These are phyloP conservation scores for Jimgerdemannia lactiflua DNA, from an alignment of 192 early-diverging fungal species.

Conservation along the genomic window DNA sequence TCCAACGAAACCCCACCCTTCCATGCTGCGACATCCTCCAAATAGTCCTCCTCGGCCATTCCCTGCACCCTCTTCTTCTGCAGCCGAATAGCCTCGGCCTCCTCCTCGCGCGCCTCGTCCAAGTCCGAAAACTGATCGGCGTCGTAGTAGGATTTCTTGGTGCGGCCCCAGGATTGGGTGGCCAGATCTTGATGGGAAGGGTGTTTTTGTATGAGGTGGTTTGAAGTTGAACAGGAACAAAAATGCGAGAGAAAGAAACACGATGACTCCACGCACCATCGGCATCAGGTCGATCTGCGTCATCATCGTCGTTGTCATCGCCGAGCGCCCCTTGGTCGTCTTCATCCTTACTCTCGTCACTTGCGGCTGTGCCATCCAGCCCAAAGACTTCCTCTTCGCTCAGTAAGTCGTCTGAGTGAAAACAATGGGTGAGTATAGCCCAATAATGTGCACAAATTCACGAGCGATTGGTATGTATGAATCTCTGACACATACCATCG, in stretches of 20 bases:
- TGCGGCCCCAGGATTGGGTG: constrained; percentile 70
- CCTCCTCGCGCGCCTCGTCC: constrained; percentile 82
- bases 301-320: constrained; percentile 50
- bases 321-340: constrained; percentile 73
- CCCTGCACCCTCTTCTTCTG: constrained; percentile 74
- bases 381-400: constrained; percentile 80
- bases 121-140: constrained; percentile 80
- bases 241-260: neutral
- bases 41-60: constrained; percentile 87
- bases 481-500: constrained; percentile 15
- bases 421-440: constrained; percentile 2
- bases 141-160: constrained; percentile 77
- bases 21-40: constrained; percentile 56
- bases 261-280: constrained; percentile 19
- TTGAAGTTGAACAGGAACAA: constrained; percentile 20
- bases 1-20: constrained; percentile 39
- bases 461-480: neutral
- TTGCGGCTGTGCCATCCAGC: constrained; percentile 35
- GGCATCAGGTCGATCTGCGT: constrained; percentile 43
- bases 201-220: constrained; percentile 22
- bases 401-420: constrained; percentile 48
- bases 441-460: neutral
- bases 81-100: constrained; percentile 82
- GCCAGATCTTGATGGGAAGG: constrained; percentile 12
- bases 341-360: constrained; percentile 40